A percentile compares a stretch with the other conserved stretches of the same genome.
These are phyloP conservation scores for Ustilago hordei DNA, from an alignment of 1,284 basidiomycete species.

Conservation along the genomic window DNA sequence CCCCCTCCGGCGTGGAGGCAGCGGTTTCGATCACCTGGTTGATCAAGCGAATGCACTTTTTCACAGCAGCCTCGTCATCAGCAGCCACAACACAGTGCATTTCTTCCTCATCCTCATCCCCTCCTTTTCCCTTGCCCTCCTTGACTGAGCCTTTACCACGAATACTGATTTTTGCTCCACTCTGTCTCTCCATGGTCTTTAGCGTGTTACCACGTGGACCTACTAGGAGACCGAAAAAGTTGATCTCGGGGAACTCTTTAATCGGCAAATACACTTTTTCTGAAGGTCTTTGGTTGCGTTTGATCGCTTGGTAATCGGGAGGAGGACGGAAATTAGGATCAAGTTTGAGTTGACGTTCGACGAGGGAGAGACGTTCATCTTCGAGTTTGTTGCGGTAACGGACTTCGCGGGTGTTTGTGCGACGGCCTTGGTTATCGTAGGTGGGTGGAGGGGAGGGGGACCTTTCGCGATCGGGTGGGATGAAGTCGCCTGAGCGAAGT, in stretches of 20 bases:
- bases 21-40: conserved; percentile 99
- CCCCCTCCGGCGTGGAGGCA: conserved; percentile 97
- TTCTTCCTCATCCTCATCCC: conserved; percentile 94
- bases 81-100: conserved; percentile 96
- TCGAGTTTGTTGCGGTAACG: conserved; percentile 98
- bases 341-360: conserved; percentile 95
- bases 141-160: conserved; percentile 98
- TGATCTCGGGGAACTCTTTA: conserved; percentile 99
- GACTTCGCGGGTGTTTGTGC: conserved; percentile 97
- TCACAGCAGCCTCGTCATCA: conserved; percentile 91
- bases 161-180: conserved; percentile 98
- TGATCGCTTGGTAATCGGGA: conserved; percentile 84
- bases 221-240: conserved; percentile 98
- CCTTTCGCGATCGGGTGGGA: conserved; percentile 93
- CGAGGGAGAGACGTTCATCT: conserved; percentile 91
- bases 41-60: conserved; percentile 90
- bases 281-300: conserved; percentile 80
- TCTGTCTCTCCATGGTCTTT: conserved; percentile 99
- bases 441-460: conserved; percentile 96
- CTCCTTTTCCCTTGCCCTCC: conserved; percentile 94
- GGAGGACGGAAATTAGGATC: conserved; percentile 98
- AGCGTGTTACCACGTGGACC: conserved; percentile 98
- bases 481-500: conserved; percentile 89
- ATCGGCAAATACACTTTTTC: conserved; percentile 99
- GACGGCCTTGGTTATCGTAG: conserved; percentile 94